phyloP scores from a whole-genome alignment of 371 early-diverging fungal species.

The Phascolomyces articulosus region DNA sequence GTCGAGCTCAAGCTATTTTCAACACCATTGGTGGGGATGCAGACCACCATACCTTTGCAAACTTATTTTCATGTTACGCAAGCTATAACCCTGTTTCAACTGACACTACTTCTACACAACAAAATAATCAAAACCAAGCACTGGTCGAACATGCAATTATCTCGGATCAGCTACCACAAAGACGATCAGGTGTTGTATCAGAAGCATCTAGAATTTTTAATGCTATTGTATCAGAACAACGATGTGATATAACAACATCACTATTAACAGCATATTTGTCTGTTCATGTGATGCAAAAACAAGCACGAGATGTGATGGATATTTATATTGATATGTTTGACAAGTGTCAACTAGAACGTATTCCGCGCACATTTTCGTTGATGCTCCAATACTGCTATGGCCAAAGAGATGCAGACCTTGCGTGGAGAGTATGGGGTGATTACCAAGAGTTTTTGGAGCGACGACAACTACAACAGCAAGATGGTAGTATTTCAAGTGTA shows the following conservation, averaged over 20 bases:
- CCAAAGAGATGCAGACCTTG: constrained; percentile 43
- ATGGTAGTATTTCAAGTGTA: constrained; percentile 12
- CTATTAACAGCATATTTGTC: constrained; percentile 66
- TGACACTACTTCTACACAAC: background rate
- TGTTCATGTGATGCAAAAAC: constrained; percentile 61
- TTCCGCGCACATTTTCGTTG: constrained; percentile 60
- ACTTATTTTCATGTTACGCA: constrained; percentile 71
- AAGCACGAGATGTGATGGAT: constrained; percentile 40
- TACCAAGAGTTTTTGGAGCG: constrained; percentile 51
- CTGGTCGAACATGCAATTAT: constrained; percentile 32
- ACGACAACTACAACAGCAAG: constrained; percentile 23
- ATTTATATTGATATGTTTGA: constrained; percentile 53
- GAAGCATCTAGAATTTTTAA: constrained; percentile 48
- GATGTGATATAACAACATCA: constrained; percentile 31
- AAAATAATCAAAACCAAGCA: constrained; percentile 11
- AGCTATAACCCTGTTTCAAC: constrained; percentile 36
- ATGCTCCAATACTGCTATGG: constrained; percentile 56
- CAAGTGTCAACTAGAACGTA: constrained; percentile 40
- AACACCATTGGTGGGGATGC: constrained; percentile 31
- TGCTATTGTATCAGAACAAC: constrained; percentile 28
- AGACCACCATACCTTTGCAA: constrained; percentile 63
- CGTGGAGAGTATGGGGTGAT: constrained; percentile 61
- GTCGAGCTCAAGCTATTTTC: constrained; percentile 64
- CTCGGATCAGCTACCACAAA: constrained; percentile 33
- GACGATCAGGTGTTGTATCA: constrained; percentile 37